Conservation (phyloP, 108 stramenopile species). For the Skeletonema tropicum region DNA sequence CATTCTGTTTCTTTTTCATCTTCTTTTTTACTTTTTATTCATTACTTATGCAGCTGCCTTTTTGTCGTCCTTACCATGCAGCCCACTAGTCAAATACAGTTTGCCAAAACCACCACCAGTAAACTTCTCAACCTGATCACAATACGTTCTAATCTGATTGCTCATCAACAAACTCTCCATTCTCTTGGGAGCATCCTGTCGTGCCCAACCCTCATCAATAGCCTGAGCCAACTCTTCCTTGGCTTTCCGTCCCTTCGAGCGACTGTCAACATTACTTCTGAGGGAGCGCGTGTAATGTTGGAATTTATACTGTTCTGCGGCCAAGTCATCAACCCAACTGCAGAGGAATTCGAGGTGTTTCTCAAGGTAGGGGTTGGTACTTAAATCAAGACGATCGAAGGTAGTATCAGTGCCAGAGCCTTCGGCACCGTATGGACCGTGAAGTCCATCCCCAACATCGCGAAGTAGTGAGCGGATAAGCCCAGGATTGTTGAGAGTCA, state of each 20-base stretch:
- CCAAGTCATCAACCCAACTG: slow-evolving; percentile 95
- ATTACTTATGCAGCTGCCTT: slow-evolving; percentile 11
- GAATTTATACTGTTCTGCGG: slow-evolving; percentile 89
- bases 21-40: neutral
- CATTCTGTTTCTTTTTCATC: neutral
- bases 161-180: slow-evolving; percentile 92
- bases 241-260: slow-evolving; percentile 56
- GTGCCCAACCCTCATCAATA: slow-evolving; percentile 58
- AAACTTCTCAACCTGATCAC: slow-evolving; percentile 93
- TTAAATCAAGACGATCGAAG: slow-evolving; percentile 90
- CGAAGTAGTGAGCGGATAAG: slow-evolving; percentile 86
- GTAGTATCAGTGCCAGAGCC: slow-evolving; percentile 52
- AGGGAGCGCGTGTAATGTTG: slow-evolving; percentile 81
- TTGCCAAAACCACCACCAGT: slow-evolving; percentile 86
- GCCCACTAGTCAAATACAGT: slow-evolving; percentile 85
- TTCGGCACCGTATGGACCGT: slow-evolving; percentile 41
- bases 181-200: slow-evolving; percentile 72
- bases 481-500: slow-evolving; percentile 87
- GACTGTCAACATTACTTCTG: slow-evolving; percentile 44
- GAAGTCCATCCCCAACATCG: slow-evolving; percentile 72
- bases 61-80: slow-evolving; percentile 77
- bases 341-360: slow-evolving; percentile 95
- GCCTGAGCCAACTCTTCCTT: slow-evolving; percentile 43
- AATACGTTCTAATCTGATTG: slow-evolving; percentile 93
- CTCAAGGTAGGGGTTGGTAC: slow-evolving; percentile 93